A percentile compares a stretch with the other conserved stretches of the same genome.
These are phyloP conservation scores for Tripterygium wilfordii DNA, from an alignment of 177 flowering plant species.

Conservation along the genomic window DNA sequence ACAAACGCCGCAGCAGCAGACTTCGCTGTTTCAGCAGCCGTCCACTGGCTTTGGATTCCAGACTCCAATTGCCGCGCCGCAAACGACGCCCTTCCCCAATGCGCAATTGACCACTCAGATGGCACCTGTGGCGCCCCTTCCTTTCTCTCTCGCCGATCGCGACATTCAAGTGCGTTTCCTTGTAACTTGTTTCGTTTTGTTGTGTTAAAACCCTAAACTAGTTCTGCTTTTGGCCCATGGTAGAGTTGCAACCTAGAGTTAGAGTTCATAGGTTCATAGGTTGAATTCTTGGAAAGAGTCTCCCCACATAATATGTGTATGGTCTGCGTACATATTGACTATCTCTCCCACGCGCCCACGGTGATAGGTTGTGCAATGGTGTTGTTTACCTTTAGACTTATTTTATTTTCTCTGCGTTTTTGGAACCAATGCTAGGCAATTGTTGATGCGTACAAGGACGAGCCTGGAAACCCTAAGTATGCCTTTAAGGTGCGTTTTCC, in stretches of 20 bases:
- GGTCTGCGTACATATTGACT: too few relatives aligned
- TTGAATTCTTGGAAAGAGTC: too few relatives aligned
- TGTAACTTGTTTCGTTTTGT: not conserved
- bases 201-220: too few relatives aligned
- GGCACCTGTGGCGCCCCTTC: constrained; percentile 95
- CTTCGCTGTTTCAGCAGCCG: constrained; percentile 36
- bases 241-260: too few relatives aligned
- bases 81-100: constrained; percentile 30
- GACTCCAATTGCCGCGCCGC: constrained; percentile 33
- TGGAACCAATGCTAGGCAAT: constrained; percentile 45
- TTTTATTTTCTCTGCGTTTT: not conserved
- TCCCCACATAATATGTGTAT: too few relatives aligned
- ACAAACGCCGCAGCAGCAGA: constrained; percentile 48
- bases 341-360: too few relatives aligned
- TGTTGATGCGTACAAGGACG: constrained; percentile 92
- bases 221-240: too few relatives aligned
- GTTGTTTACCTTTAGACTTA: too few relatives aligned
- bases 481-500: constrained; percentile 87
- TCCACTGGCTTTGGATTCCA: constrained; percentile 40
- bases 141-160: constrained; percentile 89
- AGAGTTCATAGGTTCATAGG: too few relatives aligned
- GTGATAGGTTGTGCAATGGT: too few relatives aligned
- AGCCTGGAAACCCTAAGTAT: constrained; percentile 77
- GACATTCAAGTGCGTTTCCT: constrained; percentile 64
- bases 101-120: constrained; percentile 89